Evolutionary conservation across 2,329 filamentous ascomycete genomes (phyloP).

Genomic region (Diaporthe australafricana): DNA sequence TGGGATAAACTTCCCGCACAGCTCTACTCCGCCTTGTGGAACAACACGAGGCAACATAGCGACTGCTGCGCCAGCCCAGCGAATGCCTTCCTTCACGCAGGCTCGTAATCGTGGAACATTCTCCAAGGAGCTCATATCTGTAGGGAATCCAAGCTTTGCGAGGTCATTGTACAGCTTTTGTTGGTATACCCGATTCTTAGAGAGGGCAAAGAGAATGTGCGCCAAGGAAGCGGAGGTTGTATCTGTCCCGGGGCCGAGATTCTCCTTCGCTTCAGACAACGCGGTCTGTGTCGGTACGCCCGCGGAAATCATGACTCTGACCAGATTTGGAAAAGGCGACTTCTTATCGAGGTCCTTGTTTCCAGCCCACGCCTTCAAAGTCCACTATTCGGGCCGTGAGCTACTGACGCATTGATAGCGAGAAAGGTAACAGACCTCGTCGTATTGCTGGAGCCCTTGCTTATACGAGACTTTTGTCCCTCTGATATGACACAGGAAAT

Average conservation of each 20-base stretch:
- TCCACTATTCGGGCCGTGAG: background rate
- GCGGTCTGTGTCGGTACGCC: slow-evolving; percentile 42
- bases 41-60: slow-evolving; percentile 45
- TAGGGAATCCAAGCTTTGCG: slow-evolving; percentile 38
- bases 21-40: slow-evolving; percentile 40
- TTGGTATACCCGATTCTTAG: slow-evolving; percentile 43
- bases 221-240: slow-evolving; percentile 47
- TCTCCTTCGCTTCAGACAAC: slow-evolving; percentile 46
- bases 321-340: slow-evolving; percentile 38
- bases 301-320: slow-evolving; percentile 39
- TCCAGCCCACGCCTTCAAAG: background rate
- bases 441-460: slow-evolving; percentile 1
- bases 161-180: slow-evolving; percentile 42
- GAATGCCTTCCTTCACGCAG: slow-evolving; percentile 45
- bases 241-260: slow-evolving; percentile 47
- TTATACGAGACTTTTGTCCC: slow-evolving; percentile 12
- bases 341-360: slow-evolving; percentile 7
- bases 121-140: slow-evolving; percentile 42
- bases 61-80: slow-evolving; percentile 44
- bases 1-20: slow-evolving; percentile 41
- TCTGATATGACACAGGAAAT: background rate
- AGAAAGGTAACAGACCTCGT: background rate
- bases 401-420: background rate
- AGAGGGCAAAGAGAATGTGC: slow-evolving; percentile 46
- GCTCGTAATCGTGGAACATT: slow-evolving; percentile 40